A percentile compares a stretch with the other conserved stretches of the same genome.
Evolutionary conservation across 1,284 basidiomycete genomes (phyloP).

Genomic region (Malassezia vespertilionis): DNA sequence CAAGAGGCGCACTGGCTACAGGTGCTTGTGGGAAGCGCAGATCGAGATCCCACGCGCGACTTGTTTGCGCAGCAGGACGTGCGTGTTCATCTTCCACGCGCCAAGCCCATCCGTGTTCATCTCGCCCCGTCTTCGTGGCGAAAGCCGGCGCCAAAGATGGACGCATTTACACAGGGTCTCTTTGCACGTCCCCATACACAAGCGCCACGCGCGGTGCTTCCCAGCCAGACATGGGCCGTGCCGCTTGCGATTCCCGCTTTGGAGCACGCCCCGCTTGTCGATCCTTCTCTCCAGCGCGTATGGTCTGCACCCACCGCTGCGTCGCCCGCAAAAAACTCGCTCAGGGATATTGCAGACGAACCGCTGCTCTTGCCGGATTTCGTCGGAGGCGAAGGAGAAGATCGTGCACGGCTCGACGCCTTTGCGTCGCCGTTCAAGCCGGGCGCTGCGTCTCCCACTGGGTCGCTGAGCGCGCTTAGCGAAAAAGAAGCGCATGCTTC

Average conservation of each 20-base stretch:
- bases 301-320: constrained; percentile 3
- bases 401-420: too few species aligned
- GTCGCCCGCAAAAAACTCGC: constrained; percentile 5
- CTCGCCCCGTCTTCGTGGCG: too few species aligned
- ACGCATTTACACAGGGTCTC: too few species aligned
- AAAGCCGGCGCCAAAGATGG: too few species aligned
- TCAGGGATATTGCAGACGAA: constrained; percentile 6
- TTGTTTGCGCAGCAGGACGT: too few species aligned
- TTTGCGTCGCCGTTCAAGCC: constrained; percentile 5
- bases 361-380: not conserved
- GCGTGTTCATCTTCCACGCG: too few species aligned
- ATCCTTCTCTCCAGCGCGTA: not conserved
- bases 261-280: not conserved
- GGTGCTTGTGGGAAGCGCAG: constrained; percentile 3
- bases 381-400: not conserved
- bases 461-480: not conserved
- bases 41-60: too few species aligned
- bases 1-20: not conserved
- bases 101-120: too few species aligned
- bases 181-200: too few species aligned
- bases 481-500: not conserved
- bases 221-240: constrained; percentile 10
- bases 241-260: constrained; percentile 1
- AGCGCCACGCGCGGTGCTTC: too few species aligned
- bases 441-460: not conserved